Percentiles rank a stretch among this genome's conserved stretches.
These are phyloP conservation scores for Termitomyces sp. DNA, from an alignment of 768 basidiomycete genomes.

Conservation along the genomic window DNA sequence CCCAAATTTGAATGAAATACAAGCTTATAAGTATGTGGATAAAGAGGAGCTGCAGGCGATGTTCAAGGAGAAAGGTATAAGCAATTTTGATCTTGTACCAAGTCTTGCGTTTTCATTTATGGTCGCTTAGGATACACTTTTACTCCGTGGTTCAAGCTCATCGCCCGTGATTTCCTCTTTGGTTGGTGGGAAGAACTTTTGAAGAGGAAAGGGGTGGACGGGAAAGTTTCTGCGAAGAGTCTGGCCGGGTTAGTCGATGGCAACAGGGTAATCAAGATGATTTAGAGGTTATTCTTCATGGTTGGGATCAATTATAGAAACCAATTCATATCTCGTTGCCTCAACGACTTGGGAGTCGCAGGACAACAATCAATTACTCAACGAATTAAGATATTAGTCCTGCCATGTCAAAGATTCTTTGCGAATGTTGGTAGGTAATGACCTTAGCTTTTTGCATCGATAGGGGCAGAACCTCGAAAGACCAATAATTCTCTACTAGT, in stretches of 20 bases:
- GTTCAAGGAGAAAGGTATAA: slow-evolving; percentile 76
- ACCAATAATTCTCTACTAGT: slow-evolving; percentile 58
- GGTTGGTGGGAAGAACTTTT: slow-evolving; percentile 97
- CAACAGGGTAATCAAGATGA: slow-evolving; percentile 58
- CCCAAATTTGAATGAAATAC: slow-evolving; percentile 88
- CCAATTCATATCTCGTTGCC: neutral
- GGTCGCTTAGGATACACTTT: slow-evolving; percentile 66
- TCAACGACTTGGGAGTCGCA: neutral
- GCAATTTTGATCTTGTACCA: neutral
- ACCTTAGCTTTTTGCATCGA: slow-evolving; percentile 6
- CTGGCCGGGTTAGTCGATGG: slow-evolving; percentile 66
- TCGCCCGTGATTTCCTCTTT: slow-evolving; percentile 93
- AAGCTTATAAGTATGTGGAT: slow-evolving; percentile 85
- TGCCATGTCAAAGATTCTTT: neutral
- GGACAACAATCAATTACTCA: neutral
- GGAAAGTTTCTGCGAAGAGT: slow-evolving; percentile 59
- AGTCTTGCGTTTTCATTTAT: neutral
- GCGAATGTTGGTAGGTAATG: neutral
- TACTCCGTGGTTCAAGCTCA: slow-evolving; percentile 99
- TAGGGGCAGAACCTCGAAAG: slow-evolving; percentile 40
- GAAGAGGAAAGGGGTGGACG: slow-evolving; percentile 48
- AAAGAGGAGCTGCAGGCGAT: slow-evolving; percentile 86
- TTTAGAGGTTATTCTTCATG: slow-evolving; percentile 8
- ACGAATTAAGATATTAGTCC: neutral
- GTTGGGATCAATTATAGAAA: neutral